Conservation (phyloP, 2,329 filamentous ascomycete genomes). For the Bisporella sp. region DNA sequence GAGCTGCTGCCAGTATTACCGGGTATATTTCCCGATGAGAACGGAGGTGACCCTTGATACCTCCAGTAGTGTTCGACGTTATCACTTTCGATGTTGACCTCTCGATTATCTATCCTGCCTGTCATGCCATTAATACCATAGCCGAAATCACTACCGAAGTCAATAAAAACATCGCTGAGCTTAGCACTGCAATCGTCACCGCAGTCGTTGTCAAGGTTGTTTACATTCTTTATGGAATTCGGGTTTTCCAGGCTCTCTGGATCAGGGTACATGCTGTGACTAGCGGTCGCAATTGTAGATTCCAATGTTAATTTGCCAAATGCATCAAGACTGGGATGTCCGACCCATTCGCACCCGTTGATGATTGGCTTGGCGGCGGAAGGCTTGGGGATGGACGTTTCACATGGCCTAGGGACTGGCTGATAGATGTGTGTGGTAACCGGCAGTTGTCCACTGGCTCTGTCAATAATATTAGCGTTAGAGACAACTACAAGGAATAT, state of each 20-base stretch:
- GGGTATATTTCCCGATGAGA: too few relatives aligned
- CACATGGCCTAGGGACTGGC: background rate
- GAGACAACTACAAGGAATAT: background rate
- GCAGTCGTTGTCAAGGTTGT: background rate
- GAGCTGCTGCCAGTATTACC: too few relatives aligned
- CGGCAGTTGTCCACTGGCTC: background rate
- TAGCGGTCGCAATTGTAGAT: background rate
- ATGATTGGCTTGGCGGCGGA: background rate
- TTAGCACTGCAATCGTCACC: background rate
- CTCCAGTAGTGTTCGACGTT: too few relatives aligned
- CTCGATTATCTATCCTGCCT: background rate
- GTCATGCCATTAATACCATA: background rate
- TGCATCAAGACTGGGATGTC: background rate
- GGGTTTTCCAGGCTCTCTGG: too few relatives aligned
- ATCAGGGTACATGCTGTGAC: background rate
- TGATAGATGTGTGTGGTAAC: background rate
- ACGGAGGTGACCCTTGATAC: too few relatives aligned
- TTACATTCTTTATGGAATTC: too few relatives aligned
- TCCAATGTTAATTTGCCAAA: background rate
- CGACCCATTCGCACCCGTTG: background rate
- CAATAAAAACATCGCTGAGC: background rate
- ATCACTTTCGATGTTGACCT: background rate
- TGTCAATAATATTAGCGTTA: background rate
- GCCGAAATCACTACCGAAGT: background rate
- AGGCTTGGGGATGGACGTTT: background rate